Base-by-base conservation (phyloP, 257 asterid species). In the Buddleja alternifolia region DNA sequence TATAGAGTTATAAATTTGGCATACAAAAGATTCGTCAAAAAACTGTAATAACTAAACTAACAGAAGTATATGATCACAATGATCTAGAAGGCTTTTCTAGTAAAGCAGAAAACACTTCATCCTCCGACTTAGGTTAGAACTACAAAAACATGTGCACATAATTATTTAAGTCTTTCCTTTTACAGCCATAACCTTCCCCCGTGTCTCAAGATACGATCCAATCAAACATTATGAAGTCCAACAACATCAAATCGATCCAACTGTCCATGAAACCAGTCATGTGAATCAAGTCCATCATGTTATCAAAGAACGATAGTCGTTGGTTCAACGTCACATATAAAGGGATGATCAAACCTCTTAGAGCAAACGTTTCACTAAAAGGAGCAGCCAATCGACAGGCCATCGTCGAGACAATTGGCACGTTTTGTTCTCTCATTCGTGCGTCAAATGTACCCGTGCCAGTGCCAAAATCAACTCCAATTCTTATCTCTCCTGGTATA, bases 111-210 rank as follows among this genome's bases (percentile, higher is more conserved):
- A 81, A 82, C 11, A 78, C 82, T 76, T 81, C 86, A 50, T 75
- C 81, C 61, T 69, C 75, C n/a, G 80, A 79, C 40, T 81, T 81
- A 5, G 86, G 80, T 73, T 83, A 78, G 60, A 81, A 81, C 63
- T 81, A 83, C 65, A 81, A 71, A 69, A 81, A 81, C 86, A 81
- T 81, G 69, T 78, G 78, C 83, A 78, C 78, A 56, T 46, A 81
- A 6, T 78, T 81, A 78, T 78, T 81, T 15, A 81, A 70, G 73
- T 79, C 80, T 45, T 74, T 82, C 66, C 87, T 82, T 17, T 67
- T 79, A 65, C 84, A 79, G 16, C 87, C 84, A 79, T 51, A 79
- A 15, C 61, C 79, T 70, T 0, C 84, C 87, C 9, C 87, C 87
- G 0, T 78, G 84, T 65, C 87, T 82, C 29, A 79, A 69, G 10